Evolutionary conservation across 1,139 yeast genomes (phyloP).

Genomic region (Saccharomyces hybrid): DNA sequence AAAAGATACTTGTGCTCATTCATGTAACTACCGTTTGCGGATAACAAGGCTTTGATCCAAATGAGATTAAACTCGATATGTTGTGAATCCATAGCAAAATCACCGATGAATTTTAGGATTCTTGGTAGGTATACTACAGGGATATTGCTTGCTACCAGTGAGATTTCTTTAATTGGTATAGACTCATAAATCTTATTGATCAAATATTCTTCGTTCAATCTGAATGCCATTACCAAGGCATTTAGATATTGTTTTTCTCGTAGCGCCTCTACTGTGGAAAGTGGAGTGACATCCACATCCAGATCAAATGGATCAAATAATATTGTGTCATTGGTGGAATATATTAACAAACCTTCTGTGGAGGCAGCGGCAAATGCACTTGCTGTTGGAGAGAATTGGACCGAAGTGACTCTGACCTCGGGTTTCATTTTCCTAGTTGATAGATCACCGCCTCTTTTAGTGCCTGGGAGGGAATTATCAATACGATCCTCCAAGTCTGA

Average conservation of each 20-base stretch:
- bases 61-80: constrained; percentile 78
- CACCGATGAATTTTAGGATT: constrained; percentile 64
- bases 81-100: constrained; percentile 61
- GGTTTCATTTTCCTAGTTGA: constrained; percentile 72
- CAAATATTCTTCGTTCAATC: constrained; percentile 74
- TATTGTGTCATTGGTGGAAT: constrained; percentile 67
- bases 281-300: constrained; percentile 88
- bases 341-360: constrained; percentile 85
- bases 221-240: constrained; percentile 87
- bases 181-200: constrained; percentile 68
- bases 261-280: constrained; percentile 56
- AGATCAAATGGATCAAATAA: constrained; percentile 92
- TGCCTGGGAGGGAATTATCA: constrained; percentile 79
- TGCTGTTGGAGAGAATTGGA: constrained; percentile 85
- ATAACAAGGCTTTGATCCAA: constrained; percentile 68
- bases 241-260: constrained; percentile 64
- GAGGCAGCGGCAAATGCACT: constrained; percentile 91
- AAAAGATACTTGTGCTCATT: constrained; percentile 56
- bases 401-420: constrained; percentile 67
- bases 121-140: constrained; percentile 73
- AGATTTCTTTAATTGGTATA: constrained; percentile 68
- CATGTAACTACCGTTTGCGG: constrained; percentile 73
- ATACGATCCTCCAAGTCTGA: constrained; percentile 80
- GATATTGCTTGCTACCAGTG: constrained; percentile 54
- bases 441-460: constrained; percentile 73